Percentiles rank a stretch among this genome's conserved stretches.
These are phyloP conservation scores for Selaginella moellendorffii DNA, from an alignment of 75 land plant genomes.

Conservation along the genomic window DNA sequence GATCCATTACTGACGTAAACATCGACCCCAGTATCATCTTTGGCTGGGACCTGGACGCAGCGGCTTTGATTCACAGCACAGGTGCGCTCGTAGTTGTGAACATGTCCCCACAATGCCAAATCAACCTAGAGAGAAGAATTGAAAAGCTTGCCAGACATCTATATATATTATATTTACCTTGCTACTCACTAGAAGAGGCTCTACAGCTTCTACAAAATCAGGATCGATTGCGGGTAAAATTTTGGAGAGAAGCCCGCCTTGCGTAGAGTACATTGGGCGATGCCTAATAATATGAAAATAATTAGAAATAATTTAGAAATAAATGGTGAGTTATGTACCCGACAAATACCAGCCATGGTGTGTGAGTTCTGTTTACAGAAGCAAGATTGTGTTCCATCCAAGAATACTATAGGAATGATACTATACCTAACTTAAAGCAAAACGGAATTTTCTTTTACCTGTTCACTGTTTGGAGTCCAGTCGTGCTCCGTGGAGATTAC, in stretches of 20 bases:
- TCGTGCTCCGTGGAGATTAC: slow-evolving; percentile 74
- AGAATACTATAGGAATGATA: too few relatives aligned
- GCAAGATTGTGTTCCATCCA: slow-evolving; percentile 53
- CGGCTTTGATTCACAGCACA: slow-evolving; percentile 39
- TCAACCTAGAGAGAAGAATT: slow-evolving; percentile 37
- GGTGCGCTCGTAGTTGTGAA: slow-evolving; percentile 75
- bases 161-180: slow-evolving; percentile 31
- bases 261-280: slow-evolving; percentile 43
- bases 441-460: too few relatives aligned
- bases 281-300: slow-evolving; percentile 26
- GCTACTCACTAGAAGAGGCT: slow-evolving; percentile 41
- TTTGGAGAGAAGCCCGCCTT: background rate
- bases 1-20: slow-evolving; percentile 35
- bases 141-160: too few relatives aligned
- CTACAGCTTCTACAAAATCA: slow-evolving; percentile 29
- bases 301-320: background rate
- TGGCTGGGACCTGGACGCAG: slow-evolving; percentile 36
- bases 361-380: slow-evolving; percentile 45
- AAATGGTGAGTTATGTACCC: slow-evolving; percentile 26
- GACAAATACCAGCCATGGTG: slow-evolving; percentile 65
- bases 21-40: slow-evolving; percentile 42
- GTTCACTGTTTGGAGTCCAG: slow-evolving; percentile 47
- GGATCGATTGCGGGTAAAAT: slow-evolving; percentile 27
- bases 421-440: too few relatives aligned
- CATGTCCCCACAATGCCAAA: slow-evolving; percentile 59